These are phyloP conservation scores for Bryoerythrophyllum caledonicum DNA, from an alignment of 225 moss, liverwort and hornwort genomes.

Conservation along the genomic window DNA sequence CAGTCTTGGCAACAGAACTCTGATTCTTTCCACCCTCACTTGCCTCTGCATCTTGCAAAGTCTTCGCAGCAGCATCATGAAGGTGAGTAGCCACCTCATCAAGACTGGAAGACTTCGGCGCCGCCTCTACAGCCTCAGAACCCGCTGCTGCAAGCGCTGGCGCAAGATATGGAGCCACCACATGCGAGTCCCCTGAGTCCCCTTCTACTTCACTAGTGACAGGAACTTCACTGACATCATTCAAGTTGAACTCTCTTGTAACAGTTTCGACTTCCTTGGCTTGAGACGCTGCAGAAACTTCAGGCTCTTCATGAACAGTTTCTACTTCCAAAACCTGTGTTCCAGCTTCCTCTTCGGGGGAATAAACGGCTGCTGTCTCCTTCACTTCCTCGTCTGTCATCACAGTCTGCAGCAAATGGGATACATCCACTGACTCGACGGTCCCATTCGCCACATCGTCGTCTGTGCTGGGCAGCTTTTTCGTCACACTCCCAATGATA, in stretches of 20 bases:
- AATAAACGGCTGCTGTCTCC: conserved; percentile 10
- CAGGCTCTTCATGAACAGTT: background rate
- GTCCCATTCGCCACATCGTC: background rate
- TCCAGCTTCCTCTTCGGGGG: background rate
- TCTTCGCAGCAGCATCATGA: conserved; percentile 42
- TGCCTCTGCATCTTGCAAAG: conserved; percentile 28
- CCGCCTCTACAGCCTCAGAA: conserved; percentile 9
- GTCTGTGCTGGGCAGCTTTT: conserved; percentile 13
- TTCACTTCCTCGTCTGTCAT: conserved; percentile 22
- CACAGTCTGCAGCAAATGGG: conserved; percentile 22
- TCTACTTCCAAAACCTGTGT: conserved; percentile 6
- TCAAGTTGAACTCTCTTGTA: conserved; percentile 24
- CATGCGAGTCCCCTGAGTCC: background rate
- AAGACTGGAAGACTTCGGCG: conserved; percentile 29
- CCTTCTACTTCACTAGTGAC: background rate
- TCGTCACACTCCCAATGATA: conserved; percentile 8
- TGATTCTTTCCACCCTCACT: conserved; percentile 1
- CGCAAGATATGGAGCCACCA: conserved; percentile 11
- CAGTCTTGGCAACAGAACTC: conserved; percentile 33
- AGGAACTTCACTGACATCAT: conserved; percentile 17
- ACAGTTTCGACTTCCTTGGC: conserved; percentile 4
- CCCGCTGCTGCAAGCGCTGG: conserved; percentile 13
- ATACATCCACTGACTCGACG: conserved; percentile 1
- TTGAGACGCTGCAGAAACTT: background rate
- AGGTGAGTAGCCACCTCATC: conserved; percentile 43